Evolutionary conservation across 352 stramenopile species (phyloP).

Genomic region (Peronospora destructor): DNA sequence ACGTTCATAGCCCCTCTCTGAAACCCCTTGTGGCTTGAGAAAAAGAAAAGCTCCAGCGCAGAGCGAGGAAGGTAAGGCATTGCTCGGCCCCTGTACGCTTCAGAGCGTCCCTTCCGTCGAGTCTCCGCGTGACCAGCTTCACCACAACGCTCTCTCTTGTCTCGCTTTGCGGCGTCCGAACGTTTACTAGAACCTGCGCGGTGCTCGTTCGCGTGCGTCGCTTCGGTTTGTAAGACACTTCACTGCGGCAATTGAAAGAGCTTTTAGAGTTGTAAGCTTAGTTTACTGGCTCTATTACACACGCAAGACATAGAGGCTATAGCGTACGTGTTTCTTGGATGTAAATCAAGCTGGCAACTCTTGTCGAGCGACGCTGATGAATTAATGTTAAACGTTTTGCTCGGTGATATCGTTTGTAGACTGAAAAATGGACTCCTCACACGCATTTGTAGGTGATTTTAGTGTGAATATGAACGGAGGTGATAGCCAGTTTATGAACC

Average conservation of each 20-base stretch:
- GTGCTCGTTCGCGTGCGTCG: constrained; percentile 9
- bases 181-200: not conserved
- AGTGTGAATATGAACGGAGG: constrained; percentile 46
- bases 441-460: constrained; percentile 74
- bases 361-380: not conserved
- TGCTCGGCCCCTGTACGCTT: constrained; percentile 13
- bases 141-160: constrained; percentile 12
- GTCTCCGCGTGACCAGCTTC: constrained; percentile 3
- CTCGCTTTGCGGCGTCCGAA: constrained; percentile 6
- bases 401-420: constrained; percentile 3
- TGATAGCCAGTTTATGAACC: constrained; percentile 71
- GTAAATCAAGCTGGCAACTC: not conserved
- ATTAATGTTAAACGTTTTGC: constrained; percentile 3
- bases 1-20: constrained; percentile 1
- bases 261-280: constrained; percentile 12
- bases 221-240: not conserved
- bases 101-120: constrained; percentile 12
- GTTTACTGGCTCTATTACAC: not conserved
- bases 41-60: constrained; percentile 36
- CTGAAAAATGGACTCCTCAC: constrained; percentile 53
- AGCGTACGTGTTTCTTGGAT: constrained; percentile 4
- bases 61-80: constrained; percentile 20
- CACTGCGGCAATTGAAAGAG: constrained; percentile 3
- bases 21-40: constrained; percentile 29
- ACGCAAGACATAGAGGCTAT: constrained; percentile 5